phyloP scores from a whole-genome alignment of 1,284 basidiomycete species.

The Tetrapyrgos nigripes region DNA sequence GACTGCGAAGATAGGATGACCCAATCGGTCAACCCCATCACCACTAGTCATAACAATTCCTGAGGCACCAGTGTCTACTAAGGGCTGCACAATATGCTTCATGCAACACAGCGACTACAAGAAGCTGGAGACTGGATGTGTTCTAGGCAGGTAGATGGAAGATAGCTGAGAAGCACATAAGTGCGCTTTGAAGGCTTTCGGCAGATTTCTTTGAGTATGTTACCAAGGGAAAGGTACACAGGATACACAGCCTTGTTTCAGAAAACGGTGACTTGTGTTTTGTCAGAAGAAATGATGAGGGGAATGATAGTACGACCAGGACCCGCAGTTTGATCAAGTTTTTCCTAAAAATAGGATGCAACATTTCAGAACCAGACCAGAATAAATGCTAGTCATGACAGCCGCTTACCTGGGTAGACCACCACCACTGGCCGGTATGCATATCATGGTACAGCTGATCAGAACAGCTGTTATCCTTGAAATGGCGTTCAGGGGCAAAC shows the following conservation, averaged over 20 bases:
- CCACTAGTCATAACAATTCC: slow-evolving; percentile 30
- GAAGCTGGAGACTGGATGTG: slow-evolving; percentile 35
- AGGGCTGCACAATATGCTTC: slow-evolving; percentile 25
- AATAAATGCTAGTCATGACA: no score
- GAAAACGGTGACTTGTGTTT: slow-evolving; percentile 35
- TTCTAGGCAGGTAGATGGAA: slow-evolving; percentile 39
- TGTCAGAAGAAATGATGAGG: slow-evolving; percentile 38
- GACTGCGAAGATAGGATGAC: slow-evolving; percentile 32
- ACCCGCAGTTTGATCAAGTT: slow-evolving; percentile 26
- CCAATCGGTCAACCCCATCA: slow-evolving; percentile 16
- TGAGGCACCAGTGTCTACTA: slow-evolving; percentile 22
- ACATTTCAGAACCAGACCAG: background rate
- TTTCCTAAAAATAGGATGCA: slow-evolving; percentile 24
- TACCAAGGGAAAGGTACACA: slow-evolving; percentile 50
- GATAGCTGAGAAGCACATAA: slow-evolving; percentile 45
- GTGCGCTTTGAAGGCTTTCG: slow-evolving; percentile 39
- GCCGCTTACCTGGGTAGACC: slow-evolving; percentile 40
- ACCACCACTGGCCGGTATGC: slow-evolving; percentile 47
- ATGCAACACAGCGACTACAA: slow-evolving; percentile 33
- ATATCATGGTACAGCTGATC: slow-evolving; percentile 38
- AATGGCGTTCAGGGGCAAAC: slow-evolving; percentile 37
- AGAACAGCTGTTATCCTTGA: slow-evolving; percentile 16
- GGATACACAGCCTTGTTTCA: slow-evolving; percentile 47
- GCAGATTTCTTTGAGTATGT: slow-evolving; percentile 47
- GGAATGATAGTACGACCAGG: slow-evolving; percentile 46